A percentile compares a stretch with the other conserved stretches of the same genome.
Conservation (phyloP, 768 basidiomycete genomes). For the Termitomyces sp. region DNA sequence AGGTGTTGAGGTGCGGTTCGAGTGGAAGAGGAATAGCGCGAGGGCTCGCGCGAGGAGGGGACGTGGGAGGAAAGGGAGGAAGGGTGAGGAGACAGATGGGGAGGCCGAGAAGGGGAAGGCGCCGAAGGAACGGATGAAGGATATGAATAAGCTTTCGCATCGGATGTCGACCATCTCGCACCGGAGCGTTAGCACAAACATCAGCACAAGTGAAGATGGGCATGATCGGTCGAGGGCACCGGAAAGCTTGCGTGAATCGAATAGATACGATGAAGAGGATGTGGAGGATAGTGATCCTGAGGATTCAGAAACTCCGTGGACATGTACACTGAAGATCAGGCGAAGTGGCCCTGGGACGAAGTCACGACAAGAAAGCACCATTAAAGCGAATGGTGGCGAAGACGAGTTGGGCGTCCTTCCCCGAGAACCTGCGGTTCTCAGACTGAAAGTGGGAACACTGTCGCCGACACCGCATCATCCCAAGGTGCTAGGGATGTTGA, state of each 20-base stretch:
- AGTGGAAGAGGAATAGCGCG: conserved; percentile 56
- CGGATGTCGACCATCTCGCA: conserved; percentile 36
- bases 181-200: conserved; percentile 28
- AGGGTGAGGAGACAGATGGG: conserved; percentile 12
- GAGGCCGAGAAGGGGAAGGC: conserved; percentile 6
- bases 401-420: conserved; percentile 7
- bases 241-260: conserved; percentile 4
- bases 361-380: conserved; percentile 10
- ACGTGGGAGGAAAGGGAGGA: conserved; percentile 18
- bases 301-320: conserved; percentile 96
- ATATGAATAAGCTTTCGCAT: conserved; percentile 31
- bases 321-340: conserved; percentile 73
- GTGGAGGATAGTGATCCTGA: conserved; percentile 90
- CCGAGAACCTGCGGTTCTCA: conserved; percentile 26
- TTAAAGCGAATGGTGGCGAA: conserved; percentile 6
- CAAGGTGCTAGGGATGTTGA: conserved; percentile 87
- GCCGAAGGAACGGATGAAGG: background rate
- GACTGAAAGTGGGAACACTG: conserved; percentile 75
- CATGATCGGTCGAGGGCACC: conserved; percentile 6
- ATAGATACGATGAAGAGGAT: conserved; percentile 28
- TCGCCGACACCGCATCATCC: conserved; percentile 95
- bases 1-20: conserved; percentile 67
- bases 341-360: conserved; percentile 19
- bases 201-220: conserved; percentile 18
- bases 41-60: conserved; percentile 29